phyloP scores from a whole-genome alignment of 2,329 filamentous ascomycete genomes.

The Pseudocercospora musae region DNA sequence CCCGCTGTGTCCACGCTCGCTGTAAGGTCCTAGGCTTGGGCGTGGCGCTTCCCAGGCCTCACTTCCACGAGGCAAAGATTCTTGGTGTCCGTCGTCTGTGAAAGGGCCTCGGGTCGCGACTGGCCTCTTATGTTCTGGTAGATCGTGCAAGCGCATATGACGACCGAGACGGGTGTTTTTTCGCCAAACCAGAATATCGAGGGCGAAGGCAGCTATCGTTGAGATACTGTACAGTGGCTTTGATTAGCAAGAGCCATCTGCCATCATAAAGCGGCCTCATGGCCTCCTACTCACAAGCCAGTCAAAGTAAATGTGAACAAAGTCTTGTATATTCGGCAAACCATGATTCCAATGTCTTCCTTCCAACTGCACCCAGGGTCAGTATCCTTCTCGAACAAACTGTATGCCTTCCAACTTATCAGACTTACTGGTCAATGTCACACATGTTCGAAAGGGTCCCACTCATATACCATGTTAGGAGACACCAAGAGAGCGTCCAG shows the following conservation, averaged over 20 bases:
- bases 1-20: constrained; percentile 33
- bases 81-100: constrained; percentile 23
- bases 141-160: constrained; percentile 46
- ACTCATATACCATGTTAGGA: constrained; percentile 54
- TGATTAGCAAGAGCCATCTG: background rate
- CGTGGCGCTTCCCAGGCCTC: constrained; percentile 34
- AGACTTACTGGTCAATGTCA: constrained; percentile 17
- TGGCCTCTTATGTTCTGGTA: constrained; percentile 31
- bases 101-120: constrained; percentile 29
- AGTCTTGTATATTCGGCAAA: constrained; percentile 59
- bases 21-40: constrained; percentile 29
- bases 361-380: constrained; percentile 45
- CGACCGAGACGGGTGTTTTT: constrained; percentile 39
- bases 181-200: constrained; percentile 51
- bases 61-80: constrained; percentile 26
- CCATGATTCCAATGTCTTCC: constrained; percentile 52
- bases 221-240: constrained; percentile 35
- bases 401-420: background rate
- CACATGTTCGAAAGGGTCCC: constrained; percentile 53
- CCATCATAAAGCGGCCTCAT: background rate
- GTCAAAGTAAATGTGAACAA: constrained; percentile 56
- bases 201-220: constrained; percentile 46
- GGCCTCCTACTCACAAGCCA: constrained; percentile 39
- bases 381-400: background rate
- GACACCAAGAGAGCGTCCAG: constrained; percentile 51